Base-by-base conservation (phyloP, 2,329 filamentous ascomycete species). In the Fusarium incarnatum region DNA sequence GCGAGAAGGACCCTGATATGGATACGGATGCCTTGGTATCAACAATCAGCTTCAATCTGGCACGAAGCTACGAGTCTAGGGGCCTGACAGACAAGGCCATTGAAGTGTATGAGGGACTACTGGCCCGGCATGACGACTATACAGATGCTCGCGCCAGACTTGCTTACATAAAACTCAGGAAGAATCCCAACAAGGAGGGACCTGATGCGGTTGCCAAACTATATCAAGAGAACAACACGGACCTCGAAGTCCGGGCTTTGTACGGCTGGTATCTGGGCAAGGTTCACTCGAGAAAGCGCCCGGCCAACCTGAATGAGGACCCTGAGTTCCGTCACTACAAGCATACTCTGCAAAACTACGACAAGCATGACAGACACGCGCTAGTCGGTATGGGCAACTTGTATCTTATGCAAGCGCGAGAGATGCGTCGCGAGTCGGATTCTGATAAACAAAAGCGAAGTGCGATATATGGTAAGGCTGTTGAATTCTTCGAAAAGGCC, bases 401-500 rank as follows among this genome's bases (percentile, higher is more conserved):
- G 78, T 91, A 95, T 73, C 87, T 99, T 42, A 85, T 91, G 72
- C 90, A 93, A 67, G 96, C 96, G 12, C 90, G 96, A 73, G 97
- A 99, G 79, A 98, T 98, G 94, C 92, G 93, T 30, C 90, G 94
- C 53, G 93, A 96, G 67, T 92, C 92, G 1, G 96, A 98, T 11
- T 86, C 90, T 64, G 95, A 99, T 64, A 97, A 93, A 81, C 92
- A 97, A 75, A 97, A 97, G 83, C 91, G 94, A 56, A 92, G 91
- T 60, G 92, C 92, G 73, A 91, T 90, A 67, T 99, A 98, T 78
- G 89, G 91, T 77, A 94, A 95, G 72, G 94, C 96, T 0, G 94
- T 98, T 13, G 97, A 99, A 78, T 99, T 99, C 81, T 99, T 98
- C 75, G 96, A 98, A 79, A 99, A 99, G 82, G 95, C 95, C 7